Base-by-base conservation (phyloP, 805 yeast genomes). In the Metschnikowia continentalis region DNA sequence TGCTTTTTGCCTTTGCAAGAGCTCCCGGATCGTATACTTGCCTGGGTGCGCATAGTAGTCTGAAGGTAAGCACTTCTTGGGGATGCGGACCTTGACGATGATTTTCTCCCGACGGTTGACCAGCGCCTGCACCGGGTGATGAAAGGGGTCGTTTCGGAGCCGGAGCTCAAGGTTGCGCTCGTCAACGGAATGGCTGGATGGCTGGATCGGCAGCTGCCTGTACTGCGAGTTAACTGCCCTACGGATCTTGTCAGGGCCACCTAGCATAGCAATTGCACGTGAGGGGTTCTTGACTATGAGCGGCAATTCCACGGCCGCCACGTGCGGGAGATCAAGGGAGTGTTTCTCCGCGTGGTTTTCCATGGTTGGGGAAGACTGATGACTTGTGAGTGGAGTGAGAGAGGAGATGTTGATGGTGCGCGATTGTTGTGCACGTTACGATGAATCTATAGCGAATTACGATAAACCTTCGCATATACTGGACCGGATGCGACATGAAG, bases 231-330 rank as follows among this genome's bases (percentile, higher is more conserved):
- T 74, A 48, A 79, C 72, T 10, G 75, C 78, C 46, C 65, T 61
- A 7, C 71, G 56, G 17, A 81, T 69, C 47, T 68, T 67, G 8
- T 69, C 66, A 26, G 65, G 66, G 0, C 92, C 94, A 6, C 94
- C 94, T 48, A 87, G 78, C 82, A 86, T 80, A 5, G 67, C 65
- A 10, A 90, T 66, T 0, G 96, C 96, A 45, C 74, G 77, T 17
- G 75, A 77, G 0, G 79, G 69, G 62, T 90, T 77, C 36, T 76
- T 74, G 6, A 91, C 91, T 15, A 77, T 74, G 32, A 90, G 68
- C 0, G 97, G 97, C 52, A 86, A 76, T 61, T 91, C 97, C 15
- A 91, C 78, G 2, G 91, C 79, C 4, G 87, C 76, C 22, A 82
- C 82, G 58, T 83, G 82, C 7, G 96, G 94, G 1, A 88, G 75